Evolutionary conservation across 345 rosid genomes (phyloP), one percentile per base, ranked within the genome.

Genomic region (Geranium rotundifolium): DNA sequence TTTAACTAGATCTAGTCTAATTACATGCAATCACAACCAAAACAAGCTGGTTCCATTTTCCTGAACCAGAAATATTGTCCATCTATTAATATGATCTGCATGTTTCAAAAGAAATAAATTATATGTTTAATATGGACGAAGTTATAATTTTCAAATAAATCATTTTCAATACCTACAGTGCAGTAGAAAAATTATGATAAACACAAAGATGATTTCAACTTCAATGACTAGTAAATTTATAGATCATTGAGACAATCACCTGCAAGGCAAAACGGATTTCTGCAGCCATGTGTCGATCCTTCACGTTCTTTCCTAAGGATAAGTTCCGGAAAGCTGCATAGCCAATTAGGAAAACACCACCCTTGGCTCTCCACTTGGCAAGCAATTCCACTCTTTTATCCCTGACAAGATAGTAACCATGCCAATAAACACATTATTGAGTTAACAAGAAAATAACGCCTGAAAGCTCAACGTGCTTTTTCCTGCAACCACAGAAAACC

Each of bases 311-410:
- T 72, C 97, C 99, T 77, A 88, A 68, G 64, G 92, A 86, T 71
- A 95, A 80, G 80, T 95, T 90, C 56, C 97, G 83, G 59, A 95
- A 95, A 69, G 96, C 85, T 65, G 89, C 27, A 69, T 95, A 95
- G 73, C 99, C 91, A 69, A 95, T 88, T 68, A 95, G 63, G 76
- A 95, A 88, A 50, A 95, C 75, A 29, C 99, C 99, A 63, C 99
- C 99, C 75, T 90, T 95, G 58, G 75, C 64, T 74, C 84, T 85
- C 99, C 99, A 95, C 73, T 90, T 95, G 29, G 75, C 79, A 63
- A 90, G 82, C 81, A 84, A 80, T 62, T 86, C 91, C 34, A 72
- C 78, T 71, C 99, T 83, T 71, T 84, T 85, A 59, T 95, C 99
- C 82, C 97, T 95, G 73, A 56, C 14, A 56, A 65, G 31, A 70